Conservation (phyloP, 2,329 filamentous ascomycete species). For the Colletotrichum filicis region DNA sequence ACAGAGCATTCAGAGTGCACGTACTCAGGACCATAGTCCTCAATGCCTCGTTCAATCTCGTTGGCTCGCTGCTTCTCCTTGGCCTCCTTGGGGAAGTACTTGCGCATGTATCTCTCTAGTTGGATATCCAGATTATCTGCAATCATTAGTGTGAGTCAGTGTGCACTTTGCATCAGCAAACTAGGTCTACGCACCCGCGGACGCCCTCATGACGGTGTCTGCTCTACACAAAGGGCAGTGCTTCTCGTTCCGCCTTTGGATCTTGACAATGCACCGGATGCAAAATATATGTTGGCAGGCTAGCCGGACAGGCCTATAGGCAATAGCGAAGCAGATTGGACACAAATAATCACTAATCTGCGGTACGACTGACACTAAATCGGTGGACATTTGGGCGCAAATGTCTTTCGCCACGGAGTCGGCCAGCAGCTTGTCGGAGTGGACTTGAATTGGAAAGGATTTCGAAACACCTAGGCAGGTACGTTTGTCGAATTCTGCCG, state of each 20-base stretch:
- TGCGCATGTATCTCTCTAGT: slow-evolving; percentile 75
- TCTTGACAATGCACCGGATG: slow-evolving; percentile 83
- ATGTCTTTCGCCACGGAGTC: slow-evolving; percentile 79
- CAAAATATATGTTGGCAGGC: slow-evolving; percentile 83
- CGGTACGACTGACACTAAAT: slow-evolving; percentile 79
- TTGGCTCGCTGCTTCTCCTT: slow-evolving; percentile 77
- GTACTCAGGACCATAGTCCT: slow-evolving; percentile 76
- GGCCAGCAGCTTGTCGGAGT: slow-evolving; percentile 70
- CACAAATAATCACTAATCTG: slow-evolving; percentile 88
- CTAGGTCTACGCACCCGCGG: slow-evolving; percentile 62
- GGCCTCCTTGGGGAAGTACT: slow-evolving; percentile 79
- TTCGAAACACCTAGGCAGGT: slow-evolving; percentile 78
- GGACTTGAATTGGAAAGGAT: slow-evolving; percentile 69
- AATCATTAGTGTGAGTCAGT: background rate
- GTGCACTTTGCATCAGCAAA: background rate
- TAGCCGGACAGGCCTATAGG: slow-evolving; percentile 84
- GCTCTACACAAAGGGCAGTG: slow-evolving; percentile 82
- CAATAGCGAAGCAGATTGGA: slow-evolving; percentile 81
- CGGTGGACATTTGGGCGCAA: slow-evolving; percentile 77
- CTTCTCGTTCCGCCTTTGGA: slow-evolving; percentile 76
- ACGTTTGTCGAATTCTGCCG: slow-evolving; percentile 85
- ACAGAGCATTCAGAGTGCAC: slow-evolving; percentile 67
- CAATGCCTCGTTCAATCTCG: slow-evolving; percentile 78
- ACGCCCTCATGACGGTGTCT: slow-evolving; percentile 76
- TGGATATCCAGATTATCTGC: slow-evolving; percentile 76